phyloP scores from a whole-genome alignment of 2,329 filamentous ascomycete genomes.

The Cucurbitaria berberidis region DNA sequence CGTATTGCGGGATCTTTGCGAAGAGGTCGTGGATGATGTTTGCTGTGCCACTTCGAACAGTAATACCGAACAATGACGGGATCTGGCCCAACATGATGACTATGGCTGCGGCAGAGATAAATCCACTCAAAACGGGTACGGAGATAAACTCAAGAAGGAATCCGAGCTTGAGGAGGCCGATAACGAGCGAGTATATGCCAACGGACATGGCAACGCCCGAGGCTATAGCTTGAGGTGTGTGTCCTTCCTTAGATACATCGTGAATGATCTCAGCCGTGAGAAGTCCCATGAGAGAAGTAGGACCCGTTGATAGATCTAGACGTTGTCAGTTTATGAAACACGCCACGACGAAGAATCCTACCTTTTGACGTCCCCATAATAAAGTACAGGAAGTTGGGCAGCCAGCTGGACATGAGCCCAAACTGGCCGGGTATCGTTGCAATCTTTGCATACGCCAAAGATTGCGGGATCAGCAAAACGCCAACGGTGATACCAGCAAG shows the following conservation, averaged over 20 bases:
- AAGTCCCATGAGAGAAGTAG: constrained; percentile 69
- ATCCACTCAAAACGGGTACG: constrained; percentile 67
- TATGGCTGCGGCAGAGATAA: constrained; percentile 70
- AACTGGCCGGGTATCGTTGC: constrained; percentile 84
- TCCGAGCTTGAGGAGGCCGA: constrained; percentile 68
- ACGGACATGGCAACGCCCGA: constrained; percentile 69
- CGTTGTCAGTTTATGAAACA: constrained; percentile 42
- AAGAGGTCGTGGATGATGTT: constrained; percentile 66
- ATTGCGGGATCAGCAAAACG: constrained; percentile 85
- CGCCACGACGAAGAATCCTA: constrained; percentile 5
- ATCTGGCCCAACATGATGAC: constrained; percentile 71
- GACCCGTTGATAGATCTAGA: constrained; percentile 69
- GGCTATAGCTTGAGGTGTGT: constrained; percentile 62
- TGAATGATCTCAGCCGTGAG: constrained; percentile 67
- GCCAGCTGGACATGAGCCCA: constrained; percentile 90
- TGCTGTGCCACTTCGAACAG: constrained; percentile 60
- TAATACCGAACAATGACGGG: constrained; percentile 63
- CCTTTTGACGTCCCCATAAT: constrained; percentile 77
- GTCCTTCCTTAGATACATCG: constrained; percentile 58
- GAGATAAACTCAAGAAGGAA: constrained; percentile 72
- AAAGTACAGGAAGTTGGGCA: constrained; percentile 94
- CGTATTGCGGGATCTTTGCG: constrained; percentile 61
- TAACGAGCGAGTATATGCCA: constrained; percentile 64
- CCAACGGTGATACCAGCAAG: constrained; percentile 73
- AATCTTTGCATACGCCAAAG: constrained; percentile 96